A percentile compares a stretch with the other conserved stretches of the same genome.
phyloP scores from a whole-genome alignment of 257 asterid species.

The Oldenlandia corymbosa region DNA sequence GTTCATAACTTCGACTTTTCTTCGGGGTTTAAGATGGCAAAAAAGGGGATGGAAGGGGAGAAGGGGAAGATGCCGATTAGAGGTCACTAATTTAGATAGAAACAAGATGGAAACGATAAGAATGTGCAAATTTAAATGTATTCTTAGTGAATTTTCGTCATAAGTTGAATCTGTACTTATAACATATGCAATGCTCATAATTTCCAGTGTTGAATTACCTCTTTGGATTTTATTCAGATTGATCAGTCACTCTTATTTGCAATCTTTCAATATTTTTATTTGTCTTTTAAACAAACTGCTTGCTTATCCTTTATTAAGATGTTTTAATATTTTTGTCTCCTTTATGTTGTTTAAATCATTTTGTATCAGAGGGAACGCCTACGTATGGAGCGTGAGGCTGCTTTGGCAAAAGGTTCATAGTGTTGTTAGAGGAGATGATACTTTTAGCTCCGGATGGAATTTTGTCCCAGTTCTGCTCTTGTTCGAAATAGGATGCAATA shows the following conservation, averaged over 20 bases:
- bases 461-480: not conserved
- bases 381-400: slow-evolving; percentile 58
- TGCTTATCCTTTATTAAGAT: not conserved
- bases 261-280: not conserved
- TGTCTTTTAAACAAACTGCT: slow-evolving; percentile 11
- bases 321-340: not conserved
- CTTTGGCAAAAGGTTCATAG: slow-evolving; percentile 28
- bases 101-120: too few relatives aligned
- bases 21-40: too few relatives aligned
- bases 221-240: not conserved
- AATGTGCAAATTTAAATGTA: too few relatives aligned
- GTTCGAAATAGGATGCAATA: not conserved
- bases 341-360: slow-evolving; percentile 13
- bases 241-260: not conserved
- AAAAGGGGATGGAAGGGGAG: too few relatives aligned
- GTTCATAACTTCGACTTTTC: too few relatives aligned
- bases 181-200: not conserved
- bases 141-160: too few relatives aligned
- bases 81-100: too few relatives aligned
- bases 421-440: slow-evolving; percentile 7
- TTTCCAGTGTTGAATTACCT: not conserved
- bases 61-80: too few relatives aligned
- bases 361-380: slow-evolving; percentile 57
- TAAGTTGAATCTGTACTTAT: too few relatives aligned
- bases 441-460: not conserved